Conservation (phyloP, 1,139 yeast species). For the Ashbya aceris region DNA sequence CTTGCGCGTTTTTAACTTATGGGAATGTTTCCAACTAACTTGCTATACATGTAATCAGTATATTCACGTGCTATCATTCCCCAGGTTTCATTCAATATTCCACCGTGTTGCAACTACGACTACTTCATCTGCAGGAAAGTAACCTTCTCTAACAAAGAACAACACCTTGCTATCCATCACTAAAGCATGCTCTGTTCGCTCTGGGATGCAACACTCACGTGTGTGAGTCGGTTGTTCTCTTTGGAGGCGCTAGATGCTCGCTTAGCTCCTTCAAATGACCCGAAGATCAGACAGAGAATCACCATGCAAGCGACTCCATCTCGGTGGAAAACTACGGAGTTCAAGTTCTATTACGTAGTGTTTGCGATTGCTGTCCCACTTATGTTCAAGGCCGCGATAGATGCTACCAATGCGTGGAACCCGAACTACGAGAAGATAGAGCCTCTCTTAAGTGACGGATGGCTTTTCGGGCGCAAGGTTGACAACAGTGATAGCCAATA, state of each 20-base stretch:
- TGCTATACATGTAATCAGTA: no score
- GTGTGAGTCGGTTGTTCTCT: conserved; percentile 40
- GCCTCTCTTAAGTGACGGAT: conserved; percentile 54
- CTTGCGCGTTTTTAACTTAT: conserved; percentile 8
- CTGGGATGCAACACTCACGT: background rate
- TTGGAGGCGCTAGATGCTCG: conserved; percentile 74
- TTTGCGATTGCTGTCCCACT: conserved; percentile 68
- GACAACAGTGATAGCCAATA: conserved; percentile 91
- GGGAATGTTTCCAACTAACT: no score
- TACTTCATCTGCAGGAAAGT: no score
- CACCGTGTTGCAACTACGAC: background rate
- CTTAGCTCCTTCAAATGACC: conserved; percentile 45
- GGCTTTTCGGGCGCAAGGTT: conserved; percentile 73
- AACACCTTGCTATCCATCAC: background rate
- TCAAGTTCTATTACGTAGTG: conserved; percentile 51
- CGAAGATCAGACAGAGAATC: conserved; percentile 33
- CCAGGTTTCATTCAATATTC: background rate
- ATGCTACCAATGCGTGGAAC: conserved; percentile 67
- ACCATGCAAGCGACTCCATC: conserved; percentile 38
- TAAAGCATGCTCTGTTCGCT: background rate
- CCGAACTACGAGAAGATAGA: conserved; percentile 64
- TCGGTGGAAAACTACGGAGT: conserved; percentile 71
- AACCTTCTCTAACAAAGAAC: background rate
- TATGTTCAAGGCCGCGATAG: conserved; percentile 74
- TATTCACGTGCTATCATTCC: background rate